phyloP scores from a whole-genome alignment of 2,329 filamentous ascomycete genomes.

The Teratosphaeria viscida region DNA sequence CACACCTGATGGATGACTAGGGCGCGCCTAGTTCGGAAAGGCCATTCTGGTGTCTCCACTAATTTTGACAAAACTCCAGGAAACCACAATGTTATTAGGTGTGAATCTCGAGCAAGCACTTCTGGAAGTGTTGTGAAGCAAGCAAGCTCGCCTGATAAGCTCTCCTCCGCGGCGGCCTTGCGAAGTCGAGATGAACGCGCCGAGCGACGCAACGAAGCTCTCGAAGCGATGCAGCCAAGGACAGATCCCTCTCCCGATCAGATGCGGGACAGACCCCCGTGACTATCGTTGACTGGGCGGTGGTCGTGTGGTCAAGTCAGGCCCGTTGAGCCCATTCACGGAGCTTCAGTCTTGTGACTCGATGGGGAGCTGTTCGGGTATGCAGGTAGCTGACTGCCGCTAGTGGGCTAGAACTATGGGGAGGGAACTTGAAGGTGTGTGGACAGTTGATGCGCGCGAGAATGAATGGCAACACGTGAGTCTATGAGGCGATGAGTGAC shows the following conservation, averaged over 20 bases:
- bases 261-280: background rate
- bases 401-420: background rate
- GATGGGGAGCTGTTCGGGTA: background rate
- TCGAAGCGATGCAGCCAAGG: background rate
- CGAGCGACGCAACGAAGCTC: background rate
- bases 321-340: background rate
- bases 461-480: background rate
- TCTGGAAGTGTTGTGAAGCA: background rate
- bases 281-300: background rate
- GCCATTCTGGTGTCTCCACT: background rate
- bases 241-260: background rate
- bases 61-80: background rate
- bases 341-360: background rate
- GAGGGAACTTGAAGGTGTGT: background rate
- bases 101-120: background rate
- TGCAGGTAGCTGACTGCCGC: background rate
- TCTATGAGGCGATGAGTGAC: background rate
- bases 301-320: background rate
- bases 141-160: background rate
- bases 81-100: background rate
- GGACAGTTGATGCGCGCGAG: background rate
- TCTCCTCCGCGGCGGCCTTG: background rate
- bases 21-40: background rate
- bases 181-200: background rate
- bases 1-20: background rate